Evolutionary conservation across 345 rosid genomes (phyloP).

Genomic region (Fremontodendron californicum): DNA sequence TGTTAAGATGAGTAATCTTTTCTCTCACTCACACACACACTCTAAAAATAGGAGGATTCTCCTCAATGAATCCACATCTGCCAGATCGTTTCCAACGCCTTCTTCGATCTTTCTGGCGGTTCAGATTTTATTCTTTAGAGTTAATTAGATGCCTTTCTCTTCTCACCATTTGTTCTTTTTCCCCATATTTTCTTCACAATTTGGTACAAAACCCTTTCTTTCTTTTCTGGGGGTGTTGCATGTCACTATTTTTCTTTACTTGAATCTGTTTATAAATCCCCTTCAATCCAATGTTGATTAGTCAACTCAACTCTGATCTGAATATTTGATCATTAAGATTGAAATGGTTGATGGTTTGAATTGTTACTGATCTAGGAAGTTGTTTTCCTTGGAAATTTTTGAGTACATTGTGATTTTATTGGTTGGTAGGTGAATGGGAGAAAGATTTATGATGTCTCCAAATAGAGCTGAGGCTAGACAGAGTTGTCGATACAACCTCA

Average conservation of each 20-base stretch:
- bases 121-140: slow-evolving; percentile 8
- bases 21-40: not conserved
- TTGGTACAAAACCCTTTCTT: not conserved
- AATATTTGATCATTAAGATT: not conserved
- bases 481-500: slow-evolving; percentile 20
- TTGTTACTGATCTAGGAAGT: not conserved
- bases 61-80: not conserved
- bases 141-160: slow-evolving; percentile 3
- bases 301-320: slow-evolving; percentile 12
- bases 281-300: not conserved
- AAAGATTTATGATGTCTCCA: slow-evolving; percentile 26
- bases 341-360: not conserved
- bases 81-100: slow-evolving; percentile 7
- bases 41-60: slow-evolving; percentile 14
- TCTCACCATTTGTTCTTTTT: not conserved
- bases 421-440: slow-evolving; percentile 14
- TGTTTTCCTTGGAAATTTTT: not conserved
- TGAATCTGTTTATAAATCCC: not conserved
- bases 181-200: not conserved
- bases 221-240: not conserved
- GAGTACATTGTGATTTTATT: not conserved
- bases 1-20: not conserved
- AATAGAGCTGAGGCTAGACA: slow-evolving; percentile 12
- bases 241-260: not conserved
- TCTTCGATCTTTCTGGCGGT: not conserved